Base-by-base conservation (phyloP, 176 grass and related monocot genomes). In the Stipa capillata region DNA sequence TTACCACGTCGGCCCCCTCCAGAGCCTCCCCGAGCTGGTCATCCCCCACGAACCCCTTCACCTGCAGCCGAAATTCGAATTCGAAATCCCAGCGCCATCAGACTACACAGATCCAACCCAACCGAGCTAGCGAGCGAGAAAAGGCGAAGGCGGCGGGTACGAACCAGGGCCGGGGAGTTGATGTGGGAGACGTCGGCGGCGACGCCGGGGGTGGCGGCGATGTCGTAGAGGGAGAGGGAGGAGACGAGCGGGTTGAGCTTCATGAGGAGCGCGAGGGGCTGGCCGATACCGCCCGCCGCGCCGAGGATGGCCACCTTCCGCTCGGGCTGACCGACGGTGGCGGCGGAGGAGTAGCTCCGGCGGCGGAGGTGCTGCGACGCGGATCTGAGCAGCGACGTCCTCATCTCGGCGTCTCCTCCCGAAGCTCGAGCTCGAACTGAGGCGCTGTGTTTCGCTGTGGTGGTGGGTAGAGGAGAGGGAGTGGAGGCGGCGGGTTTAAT, bases 171-270 rank as follows among this genome's bases (percentile, higher is more conserved):
- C 6, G 84, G 87, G n/a, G 80, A 64, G 88, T 93, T 90, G 82
- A 89, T 90, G 68, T 93, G 91, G 68, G 87, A 90, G 17, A 87
- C 80, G 34, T 93, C 91, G 32, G 91, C 91, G 25, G 91, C 87
- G 67, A 93, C 91, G 56, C 91, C 91, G 75, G 82, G 85, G 1
- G 88, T 89, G 23, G 74, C 79, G 20, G 91, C 91, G 79, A 93
- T 76, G 74, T 93, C 91, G 69, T 90, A 93, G 67, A 93, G 91
- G 41, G 82, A 89, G 58, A 93, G 79, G 31, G 81, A 74, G 53
- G 91, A 93, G 53, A 93, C 84, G 50, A 93, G 85, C 15, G 91
- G 87, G 67, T 80, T 90, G 81, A 93, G 82, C 78, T 93, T 93
- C 82, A 93, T 76, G 40, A 93, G 85, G 42, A 93, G 91, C 37